phyloP scores from a whole-genome alignment of 148 eudicot genomes.

The Drosera capensis region DNA sequence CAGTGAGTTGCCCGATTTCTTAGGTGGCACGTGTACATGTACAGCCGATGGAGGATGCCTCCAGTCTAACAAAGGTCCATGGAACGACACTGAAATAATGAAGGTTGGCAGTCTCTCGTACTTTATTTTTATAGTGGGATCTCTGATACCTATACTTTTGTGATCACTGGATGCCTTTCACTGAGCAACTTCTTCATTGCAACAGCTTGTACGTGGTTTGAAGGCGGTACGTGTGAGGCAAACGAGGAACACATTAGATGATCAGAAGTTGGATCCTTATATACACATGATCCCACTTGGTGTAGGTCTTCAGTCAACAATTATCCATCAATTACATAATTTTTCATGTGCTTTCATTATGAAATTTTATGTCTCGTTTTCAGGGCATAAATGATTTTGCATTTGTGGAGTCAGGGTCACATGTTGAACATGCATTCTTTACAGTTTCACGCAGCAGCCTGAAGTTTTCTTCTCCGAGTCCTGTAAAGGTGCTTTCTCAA shows the following conservation, averaged over 20 bases:
- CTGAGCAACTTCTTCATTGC: constrained; percentile 2
- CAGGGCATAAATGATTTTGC: constrained; percentile 40
- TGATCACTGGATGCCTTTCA: not conserved
- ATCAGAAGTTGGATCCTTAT: constrained; percentile 27
- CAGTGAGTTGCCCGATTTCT: constrained; percentile 71
- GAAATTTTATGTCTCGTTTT: constrained; percentile 8
- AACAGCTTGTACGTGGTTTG: constrained; percentile 37
- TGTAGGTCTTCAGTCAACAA: constrained; percentile 17
- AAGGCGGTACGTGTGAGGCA: constrained; percentile 39
- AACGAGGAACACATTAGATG: constrained; percentile 27
- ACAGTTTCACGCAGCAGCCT: constrained; percentile 26
- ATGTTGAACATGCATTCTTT: constrained; percentile 33
- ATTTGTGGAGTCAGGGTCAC: constrained; percentile 36
- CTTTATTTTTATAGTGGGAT: not conserved
- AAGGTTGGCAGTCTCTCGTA: constrained; percentile 22
- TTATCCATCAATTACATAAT: not conserved
- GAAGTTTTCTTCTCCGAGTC: constrained; percentile 19
- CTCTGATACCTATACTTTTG: not conserved
- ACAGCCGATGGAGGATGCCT: constrained; percentile 55
- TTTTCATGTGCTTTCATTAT: not conserved
- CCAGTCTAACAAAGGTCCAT: constrained; percentile 57
- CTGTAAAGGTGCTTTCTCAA: constrained; percentile 38
- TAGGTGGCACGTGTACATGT: constrained; percentile 68
- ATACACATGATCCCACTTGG: constrained; percentile 34
- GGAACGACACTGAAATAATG: constrained; percentile 60